Evolutionary conservation across 108 stramenopile species (phyloP).

Genomic region (Nitzschia inconspicua): DNA sequence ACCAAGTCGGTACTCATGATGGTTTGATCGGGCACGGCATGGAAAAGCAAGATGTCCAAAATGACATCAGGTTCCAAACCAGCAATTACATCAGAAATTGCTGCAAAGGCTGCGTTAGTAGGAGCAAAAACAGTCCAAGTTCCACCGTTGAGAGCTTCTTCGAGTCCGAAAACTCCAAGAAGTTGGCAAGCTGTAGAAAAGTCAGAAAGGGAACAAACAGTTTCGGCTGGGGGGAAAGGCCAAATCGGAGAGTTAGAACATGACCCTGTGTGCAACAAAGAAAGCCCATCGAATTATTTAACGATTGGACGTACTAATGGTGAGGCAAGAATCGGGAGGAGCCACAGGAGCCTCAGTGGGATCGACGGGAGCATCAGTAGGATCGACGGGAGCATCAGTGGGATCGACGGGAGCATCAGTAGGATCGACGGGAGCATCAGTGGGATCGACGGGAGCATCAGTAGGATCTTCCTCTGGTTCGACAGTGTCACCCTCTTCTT

Average conservation of each 20-base stretch:
- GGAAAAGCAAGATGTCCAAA: not conserved
- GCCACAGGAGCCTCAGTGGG: not conserved
- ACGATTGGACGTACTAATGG: too few relatives aligned
- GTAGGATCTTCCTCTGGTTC: too few relatives aligned
- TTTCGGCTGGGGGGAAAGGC: too few relatives aligned
- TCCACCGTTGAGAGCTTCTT: conserved; percentile 3
- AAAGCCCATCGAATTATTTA: too few relatives aligned
- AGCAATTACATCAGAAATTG: not conserved
- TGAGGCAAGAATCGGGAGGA: too few relatives aligned
- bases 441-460: not conserved
- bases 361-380: not conserved
- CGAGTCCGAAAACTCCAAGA: too few relatives aligned
- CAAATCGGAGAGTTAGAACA: too few relatives aligned
- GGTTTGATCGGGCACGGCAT: not conserved
- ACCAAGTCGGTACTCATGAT: not conserved
- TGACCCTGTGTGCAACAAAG: too few relatives aligned
- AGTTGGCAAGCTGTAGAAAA: too few relatives aligned
- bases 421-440: not conserved
- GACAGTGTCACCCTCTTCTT: too few relatives aligned
- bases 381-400: not conserved
- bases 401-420: not conserved
- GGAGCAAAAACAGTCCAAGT: conserved; percentile 35
- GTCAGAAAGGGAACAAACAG: too few relatives aligned
- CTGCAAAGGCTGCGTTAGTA: conserved; percentile 46
- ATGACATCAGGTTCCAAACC: not conserved